phyloP scores from a whole-genome alignment of 179 eudicot species.

The Beta macrorhiza region DNA sequence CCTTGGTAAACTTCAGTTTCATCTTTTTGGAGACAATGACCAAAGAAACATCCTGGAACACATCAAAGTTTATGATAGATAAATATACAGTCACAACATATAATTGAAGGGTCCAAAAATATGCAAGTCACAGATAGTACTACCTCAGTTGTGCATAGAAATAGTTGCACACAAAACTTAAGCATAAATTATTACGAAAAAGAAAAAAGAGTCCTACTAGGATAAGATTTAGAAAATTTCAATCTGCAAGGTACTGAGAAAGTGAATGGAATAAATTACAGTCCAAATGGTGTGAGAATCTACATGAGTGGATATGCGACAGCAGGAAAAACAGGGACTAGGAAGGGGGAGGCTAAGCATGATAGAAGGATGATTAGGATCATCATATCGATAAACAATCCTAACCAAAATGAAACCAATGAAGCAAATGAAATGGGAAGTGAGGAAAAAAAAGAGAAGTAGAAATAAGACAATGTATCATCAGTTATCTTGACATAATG shows the following conservation, averaged over 20 bases:
- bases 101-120: background rate
- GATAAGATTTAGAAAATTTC: background rate
- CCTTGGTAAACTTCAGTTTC: constrained; percentile 71
- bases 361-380: background rate
- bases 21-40: constrained; percentile 55
- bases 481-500: background rate
- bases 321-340: background rate
- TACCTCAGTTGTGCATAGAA: background rate
- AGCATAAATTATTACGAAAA: background rate
- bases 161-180: background rate
- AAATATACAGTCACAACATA: constrained; percentile 4
- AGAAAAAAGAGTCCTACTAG: background rate
- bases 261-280: background rate
- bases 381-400: background rate
- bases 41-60: constrained; percentile 49
- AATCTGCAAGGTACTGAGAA: background rate
- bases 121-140: background rate
- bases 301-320: background rate
- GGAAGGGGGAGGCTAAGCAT: background rate
- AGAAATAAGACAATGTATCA: background rate
- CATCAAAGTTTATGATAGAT: background rate
- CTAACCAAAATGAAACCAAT: background rate
- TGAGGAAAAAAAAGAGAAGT: background rate
- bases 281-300: background rate
- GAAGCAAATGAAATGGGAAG: background rate